Percentiles rank a stretch among this genome's conserved stretches.
phyloP scores from a whole-genome alignment of 2,329 filamentous ascomycete genomes.

The Keithomyces neogunnii region DNA sequence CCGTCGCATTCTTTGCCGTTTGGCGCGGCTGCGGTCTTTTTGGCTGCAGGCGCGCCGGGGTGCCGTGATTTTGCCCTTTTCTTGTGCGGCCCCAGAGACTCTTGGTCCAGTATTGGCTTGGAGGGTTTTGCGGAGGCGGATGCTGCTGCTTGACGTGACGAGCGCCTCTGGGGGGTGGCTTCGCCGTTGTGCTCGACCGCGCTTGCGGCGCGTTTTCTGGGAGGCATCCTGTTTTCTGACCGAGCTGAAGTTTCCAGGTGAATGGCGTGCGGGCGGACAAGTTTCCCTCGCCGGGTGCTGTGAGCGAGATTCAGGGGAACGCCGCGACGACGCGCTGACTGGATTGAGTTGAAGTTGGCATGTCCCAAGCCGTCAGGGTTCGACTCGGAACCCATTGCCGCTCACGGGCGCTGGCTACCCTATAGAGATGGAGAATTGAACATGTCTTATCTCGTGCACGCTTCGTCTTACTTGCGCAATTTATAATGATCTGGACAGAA shows the following conservation, averaged over 20 bases:
- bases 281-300: too few relatives aligned
- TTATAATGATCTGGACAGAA: too few relatives aligned
- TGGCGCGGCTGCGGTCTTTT: neutral
- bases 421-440: too few relatives aligned
- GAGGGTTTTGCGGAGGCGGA: neutral
- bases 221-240: neutral
- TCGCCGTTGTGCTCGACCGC: slow-evolving; percentile 8
- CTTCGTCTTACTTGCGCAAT: too few relatives aligned
- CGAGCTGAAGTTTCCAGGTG: neutral
- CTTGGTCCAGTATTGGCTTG: neutral
- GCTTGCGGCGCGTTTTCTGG: slow-evolving; percentile 3
- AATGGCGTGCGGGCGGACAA: neutral
- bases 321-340: too few relatives aligned
- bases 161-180: slow-evolving; percentile 18
- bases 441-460: too few relatives aligned
- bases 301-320: too few relatives aligned
- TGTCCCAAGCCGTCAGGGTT: too few relatives aligned
- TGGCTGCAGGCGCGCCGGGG: neutral
- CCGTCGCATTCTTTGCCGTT: neutral
- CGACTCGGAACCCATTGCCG: too few relatives aligned
- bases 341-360: too few relatives aligned
- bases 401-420: too few relatives aligned
- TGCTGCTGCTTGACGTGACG: slow-evolving; percentile 16
- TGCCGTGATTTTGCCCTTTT: neutral
- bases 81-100: neutral